Conservation (phyloP, 164 flowering plant genomes). For the Malania oleifera region DNA sequence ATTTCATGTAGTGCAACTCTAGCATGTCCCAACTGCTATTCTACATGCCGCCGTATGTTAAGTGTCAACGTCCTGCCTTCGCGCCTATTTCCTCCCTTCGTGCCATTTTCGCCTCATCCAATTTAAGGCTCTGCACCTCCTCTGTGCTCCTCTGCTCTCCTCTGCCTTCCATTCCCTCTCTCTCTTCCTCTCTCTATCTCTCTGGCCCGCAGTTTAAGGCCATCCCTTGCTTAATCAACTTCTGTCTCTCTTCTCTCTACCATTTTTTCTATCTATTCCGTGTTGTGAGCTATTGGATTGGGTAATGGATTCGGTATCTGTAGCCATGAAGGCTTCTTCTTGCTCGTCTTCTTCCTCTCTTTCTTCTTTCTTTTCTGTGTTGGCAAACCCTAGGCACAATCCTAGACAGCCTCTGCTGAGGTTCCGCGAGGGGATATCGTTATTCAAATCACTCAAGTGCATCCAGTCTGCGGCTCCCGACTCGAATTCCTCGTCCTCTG, state of each 20-base stretch:
- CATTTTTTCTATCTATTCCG: neutral
- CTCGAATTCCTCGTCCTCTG: constrained; percentile 2
- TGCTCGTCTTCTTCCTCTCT: constrained; percentile 5
- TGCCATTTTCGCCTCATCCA: too few species aligned
- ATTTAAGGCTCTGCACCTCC: constrained; percentile 16
- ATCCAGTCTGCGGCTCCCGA: constrained; percentile 17
- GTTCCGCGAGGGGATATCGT: neutral
- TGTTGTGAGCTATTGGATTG: neutral
- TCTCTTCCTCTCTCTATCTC: neutral
- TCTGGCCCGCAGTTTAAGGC: constrained; percentile 2
- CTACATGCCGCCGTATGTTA: too few species aligned
- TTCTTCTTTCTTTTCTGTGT: constrained; percentile 5
- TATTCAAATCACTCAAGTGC: constrained; percentile 18
- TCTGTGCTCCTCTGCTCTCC: constrained; percentile 15
- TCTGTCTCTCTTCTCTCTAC: constrained; percentile 1
- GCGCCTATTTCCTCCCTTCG: too few species aligned
- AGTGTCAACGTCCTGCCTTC: too few species aligned
- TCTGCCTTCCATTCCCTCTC: constrained; percentile 2
- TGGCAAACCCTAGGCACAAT: constrained; percentile 16
- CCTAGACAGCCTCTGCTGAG: neutral
- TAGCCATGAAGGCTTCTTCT: constrained; percentile 24
- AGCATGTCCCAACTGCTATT: too few species aligned
- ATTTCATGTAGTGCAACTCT: too few species aligned
- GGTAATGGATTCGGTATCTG: constrained; percentile 34
- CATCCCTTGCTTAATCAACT: neutral